Base-by-base conservation (phyloP, 495 filamentous ascomycete species). In the Talaromyces thailandensis region DNA sequence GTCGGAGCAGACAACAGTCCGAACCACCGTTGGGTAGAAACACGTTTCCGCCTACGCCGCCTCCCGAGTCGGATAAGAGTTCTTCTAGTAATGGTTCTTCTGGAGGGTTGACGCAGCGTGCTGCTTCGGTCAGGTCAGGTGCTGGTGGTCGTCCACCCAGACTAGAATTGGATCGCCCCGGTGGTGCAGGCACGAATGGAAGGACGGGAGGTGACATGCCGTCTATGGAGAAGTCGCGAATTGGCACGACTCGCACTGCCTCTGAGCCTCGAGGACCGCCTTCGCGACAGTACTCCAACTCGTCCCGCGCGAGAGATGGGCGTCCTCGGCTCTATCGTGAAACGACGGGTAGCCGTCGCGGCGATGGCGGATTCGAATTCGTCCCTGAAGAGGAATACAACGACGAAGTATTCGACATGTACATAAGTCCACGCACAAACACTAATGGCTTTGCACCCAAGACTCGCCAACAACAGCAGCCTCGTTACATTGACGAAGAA, bases 11-110 rank as follows among this genome's bases (percentile, higher is more conserved):
- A 62, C 91, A 96, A 69, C 91, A 94, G 67, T 90, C 87, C 24
- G 92, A 92, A 65, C 92, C 93, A 18, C 92, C 93, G 6, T 76
- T 93, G 25, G 84, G 84, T 64, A 88, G 93, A 63, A 93, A 92
- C 72, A 82, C 93, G 55, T 97, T 98, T 79, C 94, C 94, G 5
- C 94, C 94, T 35, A 98, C 94, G 16, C 94, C 94, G 55, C 94
- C 94, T 6, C 95, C 94, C 43, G 95, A 98, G 75, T 82, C 83
- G 65, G 92, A 91, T 65, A 79, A 68, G 62, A 62, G 72, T 66
- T 57, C 65, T 64, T 14, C 66, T 55, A 68, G 65, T 60, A 62
- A 16, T 64, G 50, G 64, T 29, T 70, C 43, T 31, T 63, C 62
- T 58, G 28, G 65, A 16, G 65, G 53, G 52, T 63, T 66, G 56